A percentile compares a stretch with the other conserved stretches of the same genome.
These are phyloP conservation scores for Mycena pura DNA, from an alignment of 768 basidiomycete genomes.

Conservation along the genomic window DNA sequence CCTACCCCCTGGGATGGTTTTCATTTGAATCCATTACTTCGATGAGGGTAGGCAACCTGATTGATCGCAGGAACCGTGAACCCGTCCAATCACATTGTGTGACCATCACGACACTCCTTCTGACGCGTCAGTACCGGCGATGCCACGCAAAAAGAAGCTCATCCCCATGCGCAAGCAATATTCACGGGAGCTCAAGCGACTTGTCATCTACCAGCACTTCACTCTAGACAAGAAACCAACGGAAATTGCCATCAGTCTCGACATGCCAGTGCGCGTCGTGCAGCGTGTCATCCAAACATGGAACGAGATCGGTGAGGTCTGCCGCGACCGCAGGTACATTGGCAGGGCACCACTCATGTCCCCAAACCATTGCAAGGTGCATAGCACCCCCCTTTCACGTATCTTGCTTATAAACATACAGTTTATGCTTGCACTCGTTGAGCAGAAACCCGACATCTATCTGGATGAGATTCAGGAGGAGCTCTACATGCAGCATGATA, in stretches of 20 bases:
- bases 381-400: neutral
- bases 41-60: too few relatives aligned
- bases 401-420: neutral
- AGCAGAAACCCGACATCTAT: neutral
- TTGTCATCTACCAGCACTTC: neutral
- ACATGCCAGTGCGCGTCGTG: neutral
- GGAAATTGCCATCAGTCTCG: neutral
- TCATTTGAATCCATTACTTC: too few relatives aligned
- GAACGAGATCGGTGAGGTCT: neutral
- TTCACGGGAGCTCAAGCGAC: neutral
- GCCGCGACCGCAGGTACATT: neutral
- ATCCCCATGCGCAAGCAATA: neutral
- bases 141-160: neutral
- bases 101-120: too few relatives aligned
- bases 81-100: too few relatives aligned
- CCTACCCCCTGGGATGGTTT: too few relatives aligned
- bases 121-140: too few relatives aligned
- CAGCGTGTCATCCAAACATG: neutral
- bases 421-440: neutral
- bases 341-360: neutral
- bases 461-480: conserved; percentile 27
- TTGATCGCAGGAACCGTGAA: too few relatives aligned
- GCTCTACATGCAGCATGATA: conserved; percentile 8
- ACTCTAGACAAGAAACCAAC: neutral
- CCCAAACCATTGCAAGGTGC: neutral